Base-by-base conservation (phyloP, 805 yeast genomes). In the Lipomyces spencermartinsiae region DNA sequence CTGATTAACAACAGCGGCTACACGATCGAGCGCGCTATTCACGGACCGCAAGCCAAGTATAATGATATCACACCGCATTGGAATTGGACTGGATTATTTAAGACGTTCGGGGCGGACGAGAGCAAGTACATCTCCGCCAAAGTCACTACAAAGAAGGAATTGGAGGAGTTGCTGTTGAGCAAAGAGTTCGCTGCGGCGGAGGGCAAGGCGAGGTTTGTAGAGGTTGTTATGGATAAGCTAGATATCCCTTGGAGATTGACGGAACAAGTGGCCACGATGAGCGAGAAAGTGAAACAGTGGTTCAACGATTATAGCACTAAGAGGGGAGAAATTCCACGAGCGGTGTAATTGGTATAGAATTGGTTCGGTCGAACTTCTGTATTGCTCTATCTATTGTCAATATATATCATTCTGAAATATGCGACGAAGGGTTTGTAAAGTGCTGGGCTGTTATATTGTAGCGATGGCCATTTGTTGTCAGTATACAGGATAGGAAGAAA, bases 1-100 rank as follows among this genome's bases (percentile, higher is more conserved):
- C 78, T 93, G 62, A 81, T 92, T 79, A 93, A 93, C 80, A 93
- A 93, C 79, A 84, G 85, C 66, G 98, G 98, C 1, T 93, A 93
- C 80, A 89, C 97, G 0, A 92, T 93, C 61, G 98, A 93, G 81
- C 86, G 97, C 76, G 86, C 89, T 31, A 91, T 93, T 73, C 85
- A 88, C 76, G 98, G 97, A 4, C 89, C 92, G 35, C 80, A 84
- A 34, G 86, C 91, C 76, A 78, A 84, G 0, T 93, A 93, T 78
- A 93, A 93, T 77, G 97, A 93, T 74, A 89, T 93, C 67, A 86
- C 89, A 76, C 89, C 89, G 55, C 78, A 83, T 67, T 93, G 97
- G 97, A 82, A 89, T 70, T 93, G 97, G 97, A 83, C 89, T 1
- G 80, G 86, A 67, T 79, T 91, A 46, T 84, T 91, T 71, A 82